Base-by-base conservation (phyloP, 345 rosid species). In the Pseudoturritis turrita region DNA sequence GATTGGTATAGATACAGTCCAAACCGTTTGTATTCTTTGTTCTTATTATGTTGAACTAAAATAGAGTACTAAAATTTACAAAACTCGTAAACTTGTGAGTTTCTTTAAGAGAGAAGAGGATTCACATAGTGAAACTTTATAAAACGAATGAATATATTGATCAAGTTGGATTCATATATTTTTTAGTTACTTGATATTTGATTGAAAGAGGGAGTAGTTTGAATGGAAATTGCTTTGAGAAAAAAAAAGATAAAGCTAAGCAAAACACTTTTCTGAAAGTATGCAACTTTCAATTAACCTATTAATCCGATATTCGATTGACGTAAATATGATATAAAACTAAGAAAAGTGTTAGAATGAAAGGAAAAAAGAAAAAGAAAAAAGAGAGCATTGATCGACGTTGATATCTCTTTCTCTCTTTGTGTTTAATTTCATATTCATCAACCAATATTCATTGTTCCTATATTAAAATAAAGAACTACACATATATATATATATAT, bases 191-290 rank as follows among this genome's bases (percentile, higher is more conserved):
- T n/a, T n/a, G 21, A 59, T 59, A 40, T 25, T 39, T 23, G 21
- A 59, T 39, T 39, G 23, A 40, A 61, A 23, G 44, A 60, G 9
- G 52, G 39, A 14, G 25, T 39, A 7, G 15, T 11, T 25, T 66
- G 18, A 53, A 67, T 52, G 49, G 19, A 52, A 39, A 52, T 67
- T 67, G 18, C 28, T 41, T 53, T 53, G 14, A 41, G 47, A 66
- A 44, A 43, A 52, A 23, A n/a, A n/a, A n/a, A n/a, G 29, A 39
- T 25, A 39, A 54, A 68, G 62, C 35, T 28, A 53, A 15, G 39
- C 53, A 68, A 54, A 53, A 4, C 17, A 25, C 40, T 17, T 54
- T 54, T 28, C 50, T 37, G 26, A 37, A 54, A 10, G 17, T 46
- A 47, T 46, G 40, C 47, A 11, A 36, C 46, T 54, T 67, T 52